Base-by-base conservation (phyloP, 2,329 filamentous ascomycete genomes). In the Arachnopeziza araneosa region DNA sequence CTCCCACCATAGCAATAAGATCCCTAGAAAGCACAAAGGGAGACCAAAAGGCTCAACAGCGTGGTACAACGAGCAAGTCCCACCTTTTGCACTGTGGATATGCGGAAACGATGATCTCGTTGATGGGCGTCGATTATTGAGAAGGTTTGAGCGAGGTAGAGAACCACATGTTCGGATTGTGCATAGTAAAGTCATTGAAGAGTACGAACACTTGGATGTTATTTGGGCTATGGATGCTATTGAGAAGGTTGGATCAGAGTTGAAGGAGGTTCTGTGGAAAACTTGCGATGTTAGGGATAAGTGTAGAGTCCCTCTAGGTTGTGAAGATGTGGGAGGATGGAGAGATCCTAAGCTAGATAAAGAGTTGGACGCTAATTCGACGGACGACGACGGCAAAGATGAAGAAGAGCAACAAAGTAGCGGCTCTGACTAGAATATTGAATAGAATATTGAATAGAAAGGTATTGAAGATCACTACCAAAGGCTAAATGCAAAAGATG, bases 181-280 rank as follows among this genome's bases (percentile, higher is more conserved):
- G 4, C 90, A 96, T 75, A 83, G 83, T 64, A 96, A 91, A 71
- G 79, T 96, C 23, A 89, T 97, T 51, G 85, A 90, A 2, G 90
- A 88, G 53, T 96, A 96, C 72, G 93, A 97, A 76, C 93, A 98
- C 75, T 80, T 98, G 4, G 93, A 97, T 75, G 91, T 97, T 1
- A 85, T 98, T 48, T 97, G 93, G 93, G 92, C 93, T 0, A 91
- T 97, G 80, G 92, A 97, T 70, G 85, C 86, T 0, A 84, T 92
- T 19, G 87, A 93, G 54, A 84, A 93, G 72, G 90, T 97, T 0
- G 95, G 93, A 5, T 80, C 78, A 59, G 93, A 96, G 75, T 78
- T 97, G 0, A 82, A 86, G 30, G 87, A 93, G 68, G 87, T 96
- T 17, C 74, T 97, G 14, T 97, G 93, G 93, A 86, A 86, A 73